Evolutionary conservation across 495 filamentous ascomycete species (phyloP), one percentile per base, ranked within the genome.

Genomic region (Penicillium antarcticum): DNA sequence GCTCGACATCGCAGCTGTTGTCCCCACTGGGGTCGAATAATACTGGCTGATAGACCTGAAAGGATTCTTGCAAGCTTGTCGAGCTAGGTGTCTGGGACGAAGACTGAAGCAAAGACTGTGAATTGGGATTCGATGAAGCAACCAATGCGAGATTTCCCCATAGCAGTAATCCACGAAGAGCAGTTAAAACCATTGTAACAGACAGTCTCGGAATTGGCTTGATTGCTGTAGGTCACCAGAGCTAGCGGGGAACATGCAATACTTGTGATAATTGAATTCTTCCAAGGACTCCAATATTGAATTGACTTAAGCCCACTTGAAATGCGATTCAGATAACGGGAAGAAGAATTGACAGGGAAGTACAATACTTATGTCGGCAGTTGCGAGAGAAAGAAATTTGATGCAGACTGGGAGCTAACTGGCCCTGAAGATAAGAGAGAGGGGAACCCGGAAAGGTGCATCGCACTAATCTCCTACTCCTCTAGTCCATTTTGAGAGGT

Each of bases 1-100:
- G 52, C 31, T 69, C 51, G 16, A 60, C 46, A 19, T 73, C 68
- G 58, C 87, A 89, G 32, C 63, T 69, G 52, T 58, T 59, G 32
- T 58, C 52, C 37, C 77, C 72, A 44, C 71, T 57, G 0, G 73
- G 70, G 23, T 65, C 38, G n/a, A 53, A 49, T 16, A 64, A 60
- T 16, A 89, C 78, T 0, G 87, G 87, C 51, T 83, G 80, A 40
- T 85, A 80, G 5, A 90, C 84, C 64, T 90, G 79, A 48, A 89
- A 89, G 53, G 81, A 80, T 49, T 84, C 74, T 18, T 86, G 66
- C 5, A 55, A 35, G 5, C 42, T 51, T 7, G 55, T 56, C n/a
- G 61, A 51, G 9, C 46, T 52, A 7, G 52, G 35, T 10, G 40
- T 10, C 12, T 59, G 40, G 9, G 35, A 7, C 23, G 35, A 31